Percentiles rank a stretch among this genome's conserved stretches.
phyloP scores from a whole-genome alignment of 2,329 filamentous ascomycete genomes.

The Tolypocladium album region DNA sequence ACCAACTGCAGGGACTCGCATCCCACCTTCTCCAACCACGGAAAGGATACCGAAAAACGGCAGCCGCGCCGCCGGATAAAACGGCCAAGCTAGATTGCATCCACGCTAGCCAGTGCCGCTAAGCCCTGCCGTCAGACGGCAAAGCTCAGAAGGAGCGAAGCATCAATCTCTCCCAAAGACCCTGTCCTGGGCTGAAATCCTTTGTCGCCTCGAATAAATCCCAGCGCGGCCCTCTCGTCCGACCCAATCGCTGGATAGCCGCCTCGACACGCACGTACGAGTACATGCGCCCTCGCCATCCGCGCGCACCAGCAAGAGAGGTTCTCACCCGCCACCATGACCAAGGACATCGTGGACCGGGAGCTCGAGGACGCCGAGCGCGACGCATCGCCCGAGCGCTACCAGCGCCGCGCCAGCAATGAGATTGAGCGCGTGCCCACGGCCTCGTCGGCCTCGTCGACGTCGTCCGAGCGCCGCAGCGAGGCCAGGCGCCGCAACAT shows the following conservation, averaged over 20 bases:
- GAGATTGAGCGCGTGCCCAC: constrained; percentile 52
- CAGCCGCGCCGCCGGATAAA: neutral
- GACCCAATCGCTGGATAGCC: neutral
- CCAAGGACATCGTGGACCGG: constrained; percentile 42
- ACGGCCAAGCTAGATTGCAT: too few relatives aligned
- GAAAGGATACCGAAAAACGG: neutral
- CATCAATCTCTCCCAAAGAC: neutral
- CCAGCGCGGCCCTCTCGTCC: neutral
- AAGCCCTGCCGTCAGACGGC: neutral
- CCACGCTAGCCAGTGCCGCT: neutral
- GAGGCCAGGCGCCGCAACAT: constrained; percentile 23
- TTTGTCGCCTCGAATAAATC: neutral
- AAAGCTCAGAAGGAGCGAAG: neutral
- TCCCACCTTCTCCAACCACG: too few relatives aligned
- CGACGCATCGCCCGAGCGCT: constrained; percentile 35
- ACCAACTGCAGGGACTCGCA: neutral
- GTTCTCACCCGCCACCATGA: constrained; percentile 18
- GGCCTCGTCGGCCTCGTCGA: constrained; percentile 38
- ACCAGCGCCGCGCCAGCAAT: constrained; percentile 30
- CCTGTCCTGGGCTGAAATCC: neutral
- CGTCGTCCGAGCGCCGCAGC: constrained; percentile 28
- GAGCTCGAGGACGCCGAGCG: constrained; percentile 43
- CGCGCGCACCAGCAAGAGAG: neutral
- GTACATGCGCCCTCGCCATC: neutral
- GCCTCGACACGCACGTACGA: neutral